Evolutionary conservation across 345 rosid species (phyloP).

Genomic region (Raphanus raphanistrum): DNA sequence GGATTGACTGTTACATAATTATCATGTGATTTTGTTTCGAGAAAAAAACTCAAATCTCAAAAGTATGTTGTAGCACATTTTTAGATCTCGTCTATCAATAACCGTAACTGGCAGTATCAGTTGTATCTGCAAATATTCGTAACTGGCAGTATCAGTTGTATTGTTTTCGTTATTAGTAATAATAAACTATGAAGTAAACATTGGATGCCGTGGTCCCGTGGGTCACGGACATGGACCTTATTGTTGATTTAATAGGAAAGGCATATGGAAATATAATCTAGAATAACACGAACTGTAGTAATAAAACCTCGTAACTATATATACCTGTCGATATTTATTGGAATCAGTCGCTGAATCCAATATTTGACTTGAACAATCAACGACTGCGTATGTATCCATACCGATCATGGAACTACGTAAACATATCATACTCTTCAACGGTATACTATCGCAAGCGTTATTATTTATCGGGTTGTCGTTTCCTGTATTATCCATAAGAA

Average conservation of each 20-base stretch:
- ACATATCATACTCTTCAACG: background rate
- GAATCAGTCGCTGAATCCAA: background rate
- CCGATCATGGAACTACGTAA: background rate
- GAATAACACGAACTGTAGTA: background rate
- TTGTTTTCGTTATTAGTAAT: background rate
- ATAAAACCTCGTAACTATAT: background rate
- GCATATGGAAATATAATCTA: background rate
- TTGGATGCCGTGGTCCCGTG: background rate
- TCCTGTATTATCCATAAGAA: constrained; percentile 9
- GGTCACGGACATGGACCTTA: background rate
- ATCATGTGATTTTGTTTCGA: too few relatives aligned
- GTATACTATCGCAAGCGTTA: background rate
- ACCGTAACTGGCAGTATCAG: background rate
- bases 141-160: background rate
- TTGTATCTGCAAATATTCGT: background rate
- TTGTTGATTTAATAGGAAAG: background rate
- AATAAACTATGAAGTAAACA: background rate
- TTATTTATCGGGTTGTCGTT: background rate
- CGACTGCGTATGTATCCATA: background rate
- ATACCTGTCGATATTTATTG: background rate
- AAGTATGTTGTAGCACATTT: background rate
- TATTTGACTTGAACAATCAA: background rate
- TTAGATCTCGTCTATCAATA: background rate
- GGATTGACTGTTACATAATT: too few relatives aligned
- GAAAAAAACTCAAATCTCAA: background rate